Conservation (phyloP, 2,329 filamentous ascomycete genomes). For the Pseudocercospora crystallina region DNA sequence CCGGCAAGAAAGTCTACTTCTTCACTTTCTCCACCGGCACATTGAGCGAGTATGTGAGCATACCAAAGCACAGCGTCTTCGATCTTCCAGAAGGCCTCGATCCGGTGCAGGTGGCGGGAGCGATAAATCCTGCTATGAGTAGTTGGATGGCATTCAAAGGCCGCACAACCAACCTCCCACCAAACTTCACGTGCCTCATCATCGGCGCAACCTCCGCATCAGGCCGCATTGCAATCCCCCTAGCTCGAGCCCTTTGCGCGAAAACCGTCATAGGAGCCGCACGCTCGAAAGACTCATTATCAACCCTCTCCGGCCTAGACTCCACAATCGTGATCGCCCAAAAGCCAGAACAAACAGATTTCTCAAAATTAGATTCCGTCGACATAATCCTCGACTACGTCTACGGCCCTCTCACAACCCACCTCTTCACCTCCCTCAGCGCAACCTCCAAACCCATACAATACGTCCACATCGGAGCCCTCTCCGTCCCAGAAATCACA, state of each 20-base stretch:
- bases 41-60: slow-evolving; percentile 52
- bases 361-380: slow-evolving; percentile 46
- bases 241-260: slow-evolving; percentile 52
- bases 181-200: slow-evolving; percentile 51
- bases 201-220: slow-evolving; percentile 56
- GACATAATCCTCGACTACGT: slow-evolving; percentile 61
- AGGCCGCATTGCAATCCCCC: slow-evolving; percentile 51
- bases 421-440: slow-evolving; percentile 44
- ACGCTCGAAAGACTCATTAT: slow-evolving; percentile 47
- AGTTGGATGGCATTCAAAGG: slow-evolving; percentile 59
- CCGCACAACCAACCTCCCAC: slow-evolving; percentile 42
- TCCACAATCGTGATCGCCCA: slow-evolving; percentile 45
- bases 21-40: slow-evolving; percentile 44
- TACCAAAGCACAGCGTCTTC: slow-evolving; percentile 41
- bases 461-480: slow-evolving; percentile 54
- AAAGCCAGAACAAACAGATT: slow-evolving; percentile 47
- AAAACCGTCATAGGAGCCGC: slow-evolving; percentile 53
- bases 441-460: slow-evolving; percentile 46
- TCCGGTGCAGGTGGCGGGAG: slow-evolving; percentile 51
- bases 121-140: slow-evolving; percentile 57
- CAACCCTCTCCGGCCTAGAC: slow-evolving; percentile 47
- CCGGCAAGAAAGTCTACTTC: slow-evolving; percentile 54
- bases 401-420: slow-evolving; percentile 49
- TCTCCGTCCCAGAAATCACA: slow-evolving; percentile 40
- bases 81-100: slow-evolving; percentile 50